A percentile compares a stretch with the other conserved stretches of the same genome.
phyloP scores from a whole-genome alignment of 106 monocot species.

The Triglochin maritima region DNA sequence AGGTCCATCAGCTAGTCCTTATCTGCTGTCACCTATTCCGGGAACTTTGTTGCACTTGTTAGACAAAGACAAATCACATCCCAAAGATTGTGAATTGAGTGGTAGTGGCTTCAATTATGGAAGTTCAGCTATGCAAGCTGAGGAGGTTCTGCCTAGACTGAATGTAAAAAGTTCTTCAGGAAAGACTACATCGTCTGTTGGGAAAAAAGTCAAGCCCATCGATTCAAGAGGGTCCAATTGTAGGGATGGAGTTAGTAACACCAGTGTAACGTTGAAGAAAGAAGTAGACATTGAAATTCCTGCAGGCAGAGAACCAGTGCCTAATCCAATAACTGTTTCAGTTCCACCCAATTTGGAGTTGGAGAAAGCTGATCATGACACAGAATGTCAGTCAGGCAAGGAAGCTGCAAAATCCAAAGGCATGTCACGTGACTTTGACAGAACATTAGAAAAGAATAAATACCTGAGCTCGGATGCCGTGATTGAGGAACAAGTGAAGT shows the following conservation, averaged over 20 bases:
- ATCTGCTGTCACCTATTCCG: slow-evolving; percentile 25
- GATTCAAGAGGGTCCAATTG: slow-evolving; percentile 7
- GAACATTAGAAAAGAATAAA: background rate
- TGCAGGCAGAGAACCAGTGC: background rate
- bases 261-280: slow-evolving; percentile 6
- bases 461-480: background rate
- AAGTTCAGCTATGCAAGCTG: background rate
- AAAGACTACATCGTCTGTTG: slow-evolving; percentile 5
- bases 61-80: slow-evolving; percentile 11
- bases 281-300: slow-evolving; percentile 17
- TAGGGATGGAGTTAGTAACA: slow-evolving; percentile 8
- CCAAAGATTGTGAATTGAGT: slow-evolving; percentile 9
- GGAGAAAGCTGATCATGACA: slow-evolving; percentile 7
- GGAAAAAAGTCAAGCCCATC: background rate
- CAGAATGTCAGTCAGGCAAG: background rate
- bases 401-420: background rate
- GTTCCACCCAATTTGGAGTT: slow-evolving; percentile 4
- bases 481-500: background rate
- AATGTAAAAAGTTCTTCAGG: slow-evolving; percentile 5
- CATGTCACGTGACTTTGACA: background rate
- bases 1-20: slow-evolving; percentile 3
- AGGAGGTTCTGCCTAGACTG: background rate
- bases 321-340: background rate
- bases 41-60: slow-evolving; percentile 13
- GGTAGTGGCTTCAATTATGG: background rate